Base-by-base conservation (phyloP, 768 basidiomycete genomes). In the Astraeus odoratus region DNA sequence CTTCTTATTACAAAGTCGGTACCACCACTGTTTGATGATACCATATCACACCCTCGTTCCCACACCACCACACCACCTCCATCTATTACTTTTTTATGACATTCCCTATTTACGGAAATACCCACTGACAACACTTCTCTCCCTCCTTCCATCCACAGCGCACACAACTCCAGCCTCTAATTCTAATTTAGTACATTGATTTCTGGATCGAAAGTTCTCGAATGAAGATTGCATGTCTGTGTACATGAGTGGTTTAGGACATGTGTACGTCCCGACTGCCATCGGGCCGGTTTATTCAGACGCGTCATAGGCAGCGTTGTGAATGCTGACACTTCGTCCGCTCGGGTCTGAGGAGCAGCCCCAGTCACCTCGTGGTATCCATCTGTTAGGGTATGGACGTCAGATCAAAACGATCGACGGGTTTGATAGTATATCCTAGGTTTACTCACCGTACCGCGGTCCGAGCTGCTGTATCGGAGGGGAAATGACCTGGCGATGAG, bases 331-430 rank as follows among this genome's bases (percentile, higher is more conserved):
- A 51, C 89, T 92, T 40, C 96, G 76, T 24, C 96, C 96, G 51
- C 90, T 93, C 24, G 96, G 96, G 64, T 99, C 96, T 24, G 89
- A 68, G 3, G 88, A 74, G 59, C 95, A 96, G 45, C 95, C 95
- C 95, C 95, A 99, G 64, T 97, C 95, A 45, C 83, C 86, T 56
- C 90, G 83, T 39, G 93, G 93, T 64, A 93, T 85, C 93, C 91
- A 94, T 51, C 86, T 86, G 39, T 41, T 41, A 8, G 62, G 41
- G 50, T 25, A 51, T 24, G 18, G 8, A 22, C 18, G 13, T 15
- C 15, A 39, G 20, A 40, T 64, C 39, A 57, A 44, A 39, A 47
- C 19, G 19, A 42, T n/a, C 39, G 18, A 51, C 50, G 40, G 31
- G 44, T 36, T 38, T 24, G 18, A 35, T 47, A 16, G 27, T 47